Evolutionary conservation across 495 filamentous ascomycete species (phyloP).

Genomic region (Aspergillus cavernicola): DNA sequence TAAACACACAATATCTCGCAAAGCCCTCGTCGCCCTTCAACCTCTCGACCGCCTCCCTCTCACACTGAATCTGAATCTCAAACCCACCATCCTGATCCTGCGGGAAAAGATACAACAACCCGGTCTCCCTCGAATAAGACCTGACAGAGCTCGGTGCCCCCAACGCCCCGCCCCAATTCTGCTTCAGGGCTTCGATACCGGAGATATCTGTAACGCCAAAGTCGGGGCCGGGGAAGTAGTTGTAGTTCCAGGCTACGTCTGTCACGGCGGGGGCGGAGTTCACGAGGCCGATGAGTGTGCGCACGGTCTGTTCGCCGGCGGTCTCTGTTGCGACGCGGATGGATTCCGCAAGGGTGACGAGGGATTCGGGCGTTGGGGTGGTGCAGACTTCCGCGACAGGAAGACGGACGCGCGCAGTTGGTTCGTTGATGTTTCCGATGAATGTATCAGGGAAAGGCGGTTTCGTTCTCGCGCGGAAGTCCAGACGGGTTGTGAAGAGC

Average conservation of each 20-base stretch:
- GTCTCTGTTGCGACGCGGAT: conserved; percentile 8
- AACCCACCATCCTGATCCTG: conserved; percentile 7
- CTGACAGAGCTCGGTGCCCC: neutral
- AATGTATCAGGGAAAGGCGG: conserved; percentile 3
- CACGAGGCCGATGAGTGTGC: conserved; percentile 7
- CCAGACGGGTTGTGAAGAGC: conserved; percentile 9
- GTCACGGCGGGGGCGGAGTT: conserved; percentile 7
- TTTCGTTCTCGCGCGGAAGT: conserved; percentile 9
- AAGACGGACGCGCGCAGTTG: conserved; percentile 5
- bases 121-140: conserved; percentile 7
- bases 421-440: conserved; percentile 12
- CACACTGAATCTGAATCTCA: conserved; percentile 12
- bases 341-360: conserved; percentile 6
- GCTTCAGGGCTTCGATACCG: neutral
- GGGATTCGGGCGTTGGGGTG: neutral
- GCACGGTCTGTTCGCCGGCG: conserved; percentile 1
- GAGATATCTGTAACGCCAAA: conserved; percentile 10
- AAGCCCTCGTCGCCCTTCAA: conserved; percentile 2
- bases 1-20: conserved; percentile 1
- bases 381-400: conserved; percentile 2
- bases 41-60: conserved; percentile 4
- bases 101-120: conserved; percentile 9
- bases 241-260: conserved; percentile 11
- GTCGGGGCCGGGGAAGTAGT: conserved; percentile 10
- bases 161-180: conserved; percentile 4